Conservation (phyloP, 1,139 yeast species). For the Debaryomyces singareniensis region DNA sequence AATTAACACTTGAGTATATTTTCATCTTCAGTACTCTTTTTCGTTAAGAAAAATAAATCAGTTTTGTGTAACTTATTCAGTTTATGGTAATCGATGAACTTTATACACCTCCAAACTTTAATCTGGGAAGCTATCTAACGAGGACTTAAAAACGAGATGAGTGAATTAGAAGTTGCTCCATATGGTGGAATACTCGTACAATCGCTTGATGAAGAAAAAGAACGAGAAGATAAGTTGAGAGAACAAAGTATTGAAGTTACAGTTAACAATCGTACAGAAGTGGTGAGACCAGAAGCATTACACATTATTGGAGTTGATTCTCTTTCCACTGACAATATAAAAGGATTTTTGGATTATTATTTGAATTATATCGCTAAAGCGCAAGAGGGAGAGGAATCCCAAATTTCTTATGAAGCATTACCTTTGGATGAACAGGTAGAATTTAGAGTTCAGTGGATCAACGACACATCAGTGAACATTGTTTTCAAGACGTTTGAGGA, state of each 20-base stretch:
- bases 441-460: constrained; percentile 62
- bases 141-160: constrained; percentile 13
- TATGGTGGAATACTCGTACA: constrained; percentile 40
- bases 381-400: constrained; percentile 15
- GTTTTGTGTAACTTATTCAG: background rate
- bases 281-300: constrained; percentile 44
- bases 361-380: constrained; percentile 24
- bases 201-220: constrained; percentile 34
- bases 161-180: constrained; percentile 34
- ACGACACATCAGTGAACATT: constrained; percentile 54
- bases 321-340: constrained; percentile 59
- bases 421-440: constrained; percentile 23
- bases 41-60: background rate
- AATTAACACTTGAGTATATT: background rate
- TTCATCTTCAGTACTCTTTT: background rate
- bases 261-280: constrained; percentile 24
- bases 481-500: constrained; percentile 44
- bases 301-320: constrained; percentile 61
- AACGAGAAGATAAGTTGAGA: constrained; percentile 22
- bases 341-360: constrained; percentile 46
- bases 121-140: no score
- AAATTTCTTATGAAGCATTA: constrained; percentile 16
- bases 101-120: no score
- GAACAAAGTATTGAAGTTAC: constrained; percentile 30
- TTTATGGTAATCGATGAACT: no score